Evolutionary conservation across 2,329 filamentous ascomycete genomes (phyloP).

Genomic region (Hypomyces rosellus): DNA sequence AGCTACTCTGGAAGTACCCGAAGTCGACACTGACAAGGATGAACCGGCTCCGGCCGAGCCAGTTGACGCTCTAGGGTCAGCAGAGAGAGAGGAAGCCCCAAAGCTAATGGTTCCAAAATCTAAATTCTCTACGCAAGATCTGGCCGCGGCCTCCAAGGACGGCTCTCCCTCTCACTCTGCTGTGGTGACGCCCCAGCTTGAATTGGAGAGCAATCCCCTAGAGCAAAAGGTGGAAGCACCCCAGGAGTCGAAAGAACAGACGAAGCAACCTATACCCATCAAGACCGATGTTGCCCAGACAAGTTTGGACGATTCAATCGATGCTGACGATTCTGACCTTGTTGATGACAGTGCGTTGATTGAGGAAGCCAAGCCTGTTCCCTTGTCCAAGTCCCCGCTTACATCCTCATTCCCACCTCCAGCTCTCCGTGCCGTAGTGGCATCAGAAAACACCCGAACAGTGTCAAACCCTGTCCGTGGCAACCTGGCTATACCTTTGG

Average conservation of each 20-base stretch:
- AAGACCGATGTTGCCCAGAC: conserved; percentile 38
- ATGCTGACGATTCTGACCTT: conserved; percentile 28
- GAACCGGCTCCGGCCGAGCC: conserved; percentile 1
- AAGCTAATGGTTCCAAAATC: conserved; percentile 13
- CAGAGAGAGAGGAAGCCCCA: conserved; percentile 11
- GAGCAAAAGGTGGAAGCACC: conserved; percentile 21
- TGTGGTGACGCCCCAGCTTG: conserved; percentile 3
- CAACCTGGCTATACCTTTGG: conserved; percentile 39
- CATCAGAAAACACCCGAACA: conserved; percentile 34
- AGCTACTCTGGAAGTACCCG: background rate
- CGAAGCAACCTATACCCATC: conserved; percentile 44
- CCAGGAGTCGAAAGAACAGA: conserved; percentile 21
- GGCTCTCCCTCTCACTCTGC: conserved; percentile 12
- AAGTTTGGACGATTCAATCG: conserved; percentile 10
- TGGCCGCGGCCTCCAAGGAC: conserved; percentile 17
- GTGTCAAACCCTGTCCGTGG: conserved; percentile 42
- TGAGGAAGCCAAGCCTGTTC: conserved; percentile 78
- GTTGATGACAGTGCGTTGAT: conserved; percentile 74
- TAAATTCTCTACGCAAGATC: conserved; percentile 24
- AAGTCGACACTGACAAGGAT: conserved; percentile 4
- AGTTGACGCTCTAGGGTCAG: conserved; percentile 10
- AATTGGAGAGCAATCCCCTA: background rate
- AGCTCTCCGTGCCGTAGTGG: conserved; percentile 9
- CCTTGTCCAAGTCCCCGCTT: conserved; percentile 76
- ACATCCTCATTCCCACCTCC: conserved; percentile 51